These are phyloP conservation scores for Syncephalastrum sp. DNA, from an alignment of 371 early-diverging fungal species.

Conservation along the genomic window DNA sequence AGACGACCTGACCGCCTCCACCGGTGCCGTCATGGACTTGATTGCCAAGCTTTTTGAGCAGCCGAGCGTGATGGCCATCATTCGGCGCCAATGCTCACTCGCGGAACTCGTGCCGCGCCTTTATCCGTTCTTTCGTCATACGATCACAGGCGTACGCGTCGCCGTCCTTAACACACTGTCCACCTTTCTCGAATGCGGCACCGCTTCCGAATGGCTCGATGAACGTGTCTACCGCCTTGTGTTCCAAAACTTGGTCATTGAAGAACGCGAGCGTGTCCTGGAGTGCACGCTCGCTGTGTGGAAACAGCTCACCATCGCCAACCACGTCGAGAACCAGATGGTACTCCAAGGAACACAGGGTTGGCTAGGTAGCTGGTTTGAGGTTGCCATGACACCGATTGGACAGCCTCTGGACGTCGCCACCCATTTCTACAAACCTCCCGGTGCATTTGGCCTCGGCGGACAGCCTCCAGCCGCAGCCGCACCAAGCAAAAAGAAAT, in stretches of 20 bases:
- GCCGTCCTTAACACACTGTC: conserved; percentile 82
- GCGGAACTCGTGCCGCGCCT: conserved; percentile 78
- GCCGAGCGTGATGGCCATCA: conserved; percentile 59
- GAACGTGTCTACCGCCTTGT: conserved; percentile 73
- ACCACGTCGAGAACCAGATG: conserved; percentile 30
- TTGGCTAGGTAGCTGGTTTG: conserved; percentile 55
- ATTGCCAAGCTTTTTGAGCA: conserved; percentile 80
- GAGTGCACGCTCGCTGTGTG: conserved; percentile 71
- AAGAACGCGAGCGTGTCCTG: conserved; percentile 73
- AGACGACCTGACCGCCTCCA: conserved; percentile 93
- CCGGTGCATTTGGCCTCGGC: conserved; percentile 47
- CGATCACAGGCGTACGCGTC: conserved; percentile 81
- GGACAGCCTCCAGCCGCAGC: conserved; percentile 16
- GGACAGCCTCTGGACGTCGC: conserved; percentile 75
- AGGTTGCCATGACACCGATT: conserved; percentile 70
- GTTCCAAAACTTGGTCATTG: conserved; percentile 90
- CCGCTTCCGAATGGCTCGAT: conserved; percentile 74
- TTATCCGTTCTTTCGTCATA: conserved; percentile 93
- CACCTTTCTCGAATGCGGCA: conserved; percentile 73
- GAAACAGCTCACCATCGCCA: conserved; percentile 53
- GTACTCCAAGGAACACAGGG: conserved; percentile 42
- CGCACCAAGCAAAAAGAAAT: conserved; percentile 10
- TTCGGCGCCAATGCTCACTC: conserved; percentile 54
- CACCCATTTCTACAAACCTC: conserved; percentile 61
- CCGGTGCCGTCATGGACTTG: conserved; percentile 91